phyloP scores from a whole-genome alignment of 2,329 filamentous ascomycete genomes.

The Sarocladium strictum region DNA sequence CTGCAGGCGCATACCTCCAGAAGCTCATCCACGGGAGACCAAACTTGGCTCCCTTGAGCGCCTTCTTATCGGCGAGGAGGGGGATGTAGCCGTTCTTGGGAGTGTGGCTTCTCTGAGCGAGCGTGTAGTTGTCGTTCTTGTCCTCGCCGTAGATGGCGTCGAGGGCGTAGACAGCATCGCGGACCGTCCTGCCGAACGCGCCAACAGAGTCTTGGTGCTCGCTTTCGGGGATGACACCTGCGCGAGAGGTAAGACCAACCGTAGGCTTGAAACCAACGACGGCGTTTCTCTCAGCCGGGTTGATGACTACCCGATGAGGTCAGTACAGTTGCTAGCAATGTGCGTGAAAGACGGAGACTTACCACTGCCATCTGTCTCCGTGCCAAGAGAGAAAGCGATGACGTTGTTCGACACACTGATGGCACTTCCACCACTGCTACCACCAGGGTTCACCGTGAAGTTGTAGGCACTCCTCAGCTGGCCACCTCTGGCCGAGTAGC shows the following conservation, averaged over 20 bases:
- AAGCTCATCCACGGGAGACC: conserved; percentile 68
- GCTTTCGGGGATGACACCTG: conserved; percentile 59
- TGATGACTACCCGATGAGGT: conserved; percentile 47
- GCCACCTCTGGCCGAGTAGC: conserved; percentile 58
- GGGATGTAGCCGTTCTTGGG: conserved; percentile 51
- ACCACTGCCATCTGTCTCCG: conserved; percentile 47
- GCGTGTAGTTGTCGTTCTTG: conserved; percentile 58
- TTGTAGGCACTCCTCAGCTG: conserved; percentile 64
- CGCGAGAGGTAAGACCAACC: conserved; percentile 63
- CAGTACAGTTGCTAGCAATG: too few species aligned
- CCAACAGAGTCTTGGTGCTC: conserved; percentile 66
- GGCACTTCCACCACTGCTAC: conserved; percentile 61
- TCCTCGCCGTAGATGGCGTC: conserved; percentile 65
- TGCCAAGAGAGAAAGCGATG: conserved; percentile 60
- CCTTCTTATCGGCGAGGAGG: conserved; percentile 46
- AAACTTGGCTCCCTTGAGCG: conserved; percentile 57
- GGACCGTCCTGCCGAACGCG: conserved; percentile 59
- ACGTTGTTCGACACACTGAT: conserved; percentile 59
- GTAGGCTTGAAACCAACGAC: conserved; percentile 73
- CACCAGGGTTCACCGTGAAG: conserved; percentile 60
- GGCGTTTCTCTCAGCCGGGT: conserved; percentile 62
- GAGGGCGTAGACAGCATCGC: conserved; percentile 52
- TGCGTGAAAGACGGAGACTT: not conserved
- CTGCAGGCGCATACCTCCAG: conserved; percentile 54
- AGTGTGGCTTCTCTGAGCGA: conserved; percentile 47